A percentile compares a stretch with the other conserved stretches of the same genome.
These are phyloP conservation scores for slime mould (Dictyostelium discoideum) DNA, from an alignment of 78 protist species.

Conservation along the genomic window DNA sequence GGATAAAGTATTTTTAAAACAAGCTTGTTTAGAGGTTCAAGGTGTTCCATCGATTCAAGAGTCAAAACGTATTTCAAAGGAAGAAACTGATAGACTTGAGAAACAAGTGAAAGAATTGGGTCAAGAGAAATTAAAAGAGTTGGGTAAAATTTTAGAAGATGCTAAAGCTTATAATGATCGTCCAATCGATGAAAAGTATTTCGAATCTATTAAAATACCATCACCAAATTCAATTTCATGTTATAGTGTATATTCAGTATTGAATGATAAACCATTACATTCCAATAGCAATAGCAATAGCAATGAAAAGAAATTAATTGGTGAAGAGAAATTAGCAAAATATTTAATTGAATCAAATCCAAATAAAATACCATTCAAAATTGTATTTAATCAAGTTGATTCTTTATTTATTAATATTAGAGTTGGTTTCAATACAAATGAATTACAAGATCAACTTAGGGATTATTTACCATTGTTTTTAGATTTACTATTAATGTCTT, in stretches of 20 bases:
- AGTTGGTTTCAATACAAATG: conserved; percentile 18
- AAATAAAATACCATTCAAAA: conserved; percentile 16
- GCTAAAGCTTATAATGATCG: neutral
- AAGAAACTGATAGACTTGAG: conserved; percentile 20
- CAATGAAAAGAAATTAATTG: neutral
- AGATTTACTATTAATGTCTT: conserved; percentile 6
- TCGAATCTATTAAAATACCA: conserved; percentile 12
- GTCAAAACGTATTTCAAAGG: neutral
- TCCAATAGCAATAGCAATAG: neutral
- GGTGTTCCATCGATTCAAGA: conserved; percentile 45
- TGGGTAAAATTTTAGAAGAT: neutral
- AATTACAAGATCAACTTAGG: conserved; percentile 27
- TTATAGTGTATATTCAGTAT: neutral
- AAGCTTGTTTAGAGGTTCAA: conserved; percentile 1
- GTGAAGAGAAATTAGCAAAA: neutral
- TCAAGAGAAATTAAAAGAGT: conserved; percentile 7
- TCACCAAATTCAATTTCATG: conserved; percentile 34
- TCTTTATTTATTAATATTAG: neutral
- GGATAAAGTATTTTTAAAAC: neutral
- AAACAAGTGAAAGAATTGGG: conserved; percentile 4
- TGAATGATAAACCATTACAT: neutral
- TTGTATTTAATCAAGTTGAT: neutral
- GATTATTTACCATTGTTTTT: conserved; percentile 28
- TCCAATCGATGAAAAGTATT: neutral
- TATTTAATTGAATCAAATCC: neutral